Evolutionary conservation across 169 alveolate genomes (phyloP).

Genomic region (Plasmodium sp.): DNA sequence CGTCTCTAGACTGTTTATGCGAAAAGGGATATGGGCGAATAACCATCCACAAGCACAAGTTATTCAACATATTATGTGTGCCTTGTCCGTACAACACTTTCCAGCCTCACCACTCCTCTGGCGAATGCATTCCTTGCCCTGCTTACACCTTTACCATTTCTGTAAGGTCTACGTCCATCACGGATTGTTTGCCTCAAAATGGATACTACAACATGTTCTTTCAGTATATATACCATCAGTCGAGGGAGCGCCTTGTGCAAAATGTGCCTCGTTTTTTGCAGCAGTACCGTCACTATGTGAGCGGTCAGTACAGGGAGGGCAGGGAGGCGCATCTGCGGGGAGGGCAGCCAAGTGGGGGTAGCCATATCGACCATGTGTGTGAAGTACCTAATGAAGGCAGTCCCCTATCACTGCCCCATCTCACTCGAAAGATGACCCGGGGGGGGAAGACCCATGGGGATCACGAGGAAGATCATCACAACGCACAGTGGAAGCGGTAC

Average conservation of each 20-base stretch:
- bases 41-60: slow-evolving; percentile 69
- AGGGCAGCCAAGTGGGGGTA: neutral
- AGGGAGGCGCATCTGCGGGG: neutral
- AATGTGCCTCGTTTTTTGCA: slow-evolving; percentile 48
- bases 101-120: slow-evolving; percentile 77
- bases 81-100: slow-evolving; percentile 81
- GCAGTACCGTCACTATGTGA: slow-evolving; percentile 16
- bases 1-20: slow-evolving; percentile 80
- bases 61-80: slow-evolving; percentile 71
- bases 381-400: neutral
- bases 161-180: slow-evolving; percentile 75
- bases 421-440: neutral
- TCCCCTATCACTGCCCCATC: neutral
- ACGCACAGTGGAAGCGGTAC: neutral
- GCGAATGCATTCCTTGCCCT: slow-evolving; percentile 85
- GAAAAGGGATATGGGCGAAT: slow-evolving; percentile 79
- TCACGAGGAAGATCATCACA: neutral
- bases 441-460: neutral
- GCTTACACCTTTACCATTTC: slow-evolving; percentile 74
- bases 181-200: slow-evolving; percentile 78
- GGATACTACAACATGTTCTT: slow-evolving; percentile 76
- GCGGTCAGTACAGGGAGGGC: neutral
- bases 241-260: neutral
- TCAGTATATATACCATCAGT: slow-evolving; percentile 18
- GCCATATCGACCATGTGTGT: neutral